Percentiles rank a stretch among this genome's conserved stretches.
These are phyloP conservation scores for Candida gigantensis DNA, from an alignment of 1,139 yeast species.

Conservation along the genomic window DNA sequence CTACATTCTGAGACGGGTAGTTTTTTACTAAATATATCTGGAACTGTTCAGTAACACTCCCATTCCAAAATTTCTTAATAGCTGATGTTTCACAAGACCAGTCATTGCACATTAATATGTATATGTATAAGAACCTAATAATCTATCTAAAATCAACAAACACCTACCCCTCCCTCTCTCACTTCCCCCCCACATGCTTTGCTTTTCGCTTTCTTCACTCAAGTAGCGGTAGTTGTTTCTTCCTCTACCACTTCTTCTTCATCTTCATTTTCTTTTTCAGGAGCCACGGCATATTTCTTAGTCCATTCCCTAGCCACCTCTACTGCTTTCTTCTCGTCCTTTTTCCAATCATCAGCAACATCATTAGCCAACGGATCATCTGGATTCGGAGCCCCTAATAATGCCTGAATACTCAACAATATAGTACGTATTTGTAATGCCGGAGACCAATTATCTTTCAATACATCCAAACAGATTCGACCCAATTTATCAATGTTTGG, in stretches of 20 bases:
- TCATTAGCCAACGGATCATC: conserved; percentile 98
- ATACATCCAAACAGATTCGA: conserved; percentile 90
- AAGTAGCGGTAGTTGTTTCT: too few species aligned
- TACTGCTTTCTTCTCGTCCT: conserved; percentile 77
- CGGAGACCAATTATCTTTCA: conserved; percentile 95
- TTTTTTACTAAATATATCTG: too few species aligned
- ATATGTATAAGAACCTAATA: too few species aligned
- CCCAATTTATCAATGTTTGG: conserved; percentile 96
- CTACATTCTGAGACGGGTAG: too few species aligned
- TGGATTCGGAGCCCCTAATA: conserved; percentile 94
- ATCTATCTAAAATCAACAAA: too few species aligned
- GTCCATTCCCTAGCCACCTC: conserved; percentile 92
- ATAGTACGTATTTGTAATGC: conserved; percentile 97
- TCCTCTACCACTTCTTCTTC: background rate
- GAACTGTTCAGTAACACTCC: too few species aligned
- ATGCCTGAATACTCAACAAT: conserved; percentile 86
- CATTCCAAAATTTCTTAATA: too few species aligned
- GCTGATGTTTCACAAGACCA: too few species aligned
- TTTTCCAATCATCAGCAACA: conserved; percentile 96
- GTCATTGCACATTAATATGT: too few species aligned
- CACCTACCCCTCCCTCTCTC: too few species aligned
- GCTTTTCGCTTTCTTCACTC: too few species aligned
- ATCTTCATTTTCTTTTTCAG: conserved; percentile 8
- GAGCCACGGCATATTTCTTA: conserved; percentile 51
- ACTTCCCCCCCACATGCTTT: background rate